These are phyloP conservation scores for Rasamsonia emersonii DNA, from an alignment of 2,329 filamentous ascomycete species.

Conservation along the genomic window DNA sequence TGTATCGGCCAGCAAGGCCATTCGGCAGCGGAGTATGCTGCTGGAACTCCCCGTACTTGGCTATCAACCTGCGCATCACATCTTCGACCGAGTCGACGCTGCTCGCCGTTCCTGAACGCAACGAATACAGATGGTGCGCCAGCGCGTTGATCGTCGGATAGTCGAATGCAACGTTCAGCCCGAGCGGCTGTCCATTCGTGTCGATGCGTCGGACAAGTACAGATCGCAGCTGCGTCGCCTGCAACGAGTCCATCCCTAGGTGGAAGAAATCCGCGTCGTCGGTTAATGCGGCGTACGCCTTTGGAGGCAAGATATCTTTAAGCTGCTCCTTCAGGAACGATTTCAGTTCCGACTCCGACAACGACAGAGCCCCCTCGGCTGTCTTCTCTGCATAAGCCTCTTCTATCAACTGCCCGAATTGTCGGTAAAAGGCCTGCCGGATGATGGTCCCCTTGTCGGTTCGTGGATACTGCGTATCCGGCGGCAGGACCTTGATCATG, in stretches of 20 bases:
- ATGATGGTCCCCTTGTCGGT: constrained; percentile 54
- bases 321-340: constrained; percentile 26
- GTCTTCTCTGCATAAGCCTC: constrained; percentile 29
- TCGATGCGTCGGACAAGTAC: constrained; percentile 45
- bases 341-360: constrained; percentile 22
- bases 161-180: constrained; percentile 53
- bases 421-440: constrained; percentile 41
- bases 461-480: constrained; percentile 38
- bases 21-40: too few species aligned
- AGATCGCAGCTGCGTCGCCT: constrained; percentile 48
- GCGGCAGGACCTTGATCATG: constrained; percentile 42
- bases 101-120: constrained; percentile 30
- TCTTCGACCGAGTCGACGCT: constrained; percentile 29
- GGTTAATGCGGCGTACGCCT: constrained; percentile 13
- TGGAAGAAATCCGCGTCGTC: constrained; percentile 51
- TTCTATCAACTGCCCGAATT: constrained; percentile 43
- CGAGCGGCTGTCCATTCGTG: constrained; percentile 38
- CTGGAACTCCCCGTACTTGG: too few species aligned
- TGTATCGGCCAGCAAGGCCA: constrained; percentile 14
- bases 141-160: constrained; percentile 42
- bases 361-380: constrained; percentile 13
- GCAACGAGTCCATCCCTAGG: constrained; percentile 50
- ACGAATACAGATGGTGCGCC: constrained; percentile 35
- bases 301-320: constrained; percentile 15
- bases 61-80: constrained; percentile 40